Evolutionary conservation across 768 basidiomycete species (phyloP).

Genomic region (Pisolithus marmoratus): DNA sequence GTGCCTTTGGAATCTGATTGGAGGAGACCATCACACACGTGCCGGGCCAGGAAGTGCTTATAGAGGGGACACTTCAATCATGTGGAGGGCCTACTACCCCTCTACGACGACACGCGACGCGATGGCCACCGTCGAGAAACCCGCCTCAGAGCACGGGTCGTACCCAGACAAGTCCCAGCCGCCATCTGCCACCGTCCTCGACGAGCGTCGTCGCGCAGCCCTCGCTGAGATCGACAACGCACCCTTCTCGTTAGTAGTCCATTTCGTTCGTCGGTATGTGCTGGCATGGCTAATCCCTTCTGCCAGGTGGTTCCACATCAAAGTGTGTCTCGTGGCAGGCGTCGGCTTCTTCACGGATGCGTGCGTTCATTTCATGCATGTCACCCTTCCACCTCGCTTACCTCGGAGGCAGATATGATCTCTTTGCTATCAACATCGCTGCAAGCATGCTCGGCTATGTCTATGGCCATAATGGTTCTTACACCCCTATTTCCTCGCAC

Average conservation of each 20-base stretch:
- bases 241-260: conserved; percentile 60
- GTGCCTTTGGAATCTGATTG: neutral
- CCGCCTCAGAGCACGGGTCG: conserved; percentile 25
- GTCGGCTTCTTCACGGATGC: conserved; percentile 91
- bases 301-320: conserved; percentile 77
- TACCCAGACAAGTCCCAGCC: conserved; percentile 21
- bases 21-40: neutral
- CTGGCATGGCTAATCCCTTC: neutral
- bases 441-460: conserved; percentile 80
- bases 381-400: neutral
- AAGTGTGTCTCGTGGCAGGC: conserved; percentile 64
- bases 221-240: conserved; percentile 86
- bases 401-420: conserved; percentile 48
- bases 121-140: conserved; percentile 20
- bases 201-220: conserved; percentile 73
- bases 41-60: neutral
- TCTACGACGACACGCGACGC: neutral
- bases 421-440: conserved; percentile 88
- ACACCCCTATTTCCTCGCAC: neutral
- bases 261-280: neutral
- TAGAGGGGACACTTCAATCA: neutral
- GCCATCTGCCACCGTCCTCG: conserved; percentile 36
- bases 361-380: conserved; percentile 30
- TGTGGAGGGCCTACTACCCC: neutral
- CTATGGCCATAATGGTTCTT: conserved; percentile 40